Evolutionary conservation across 169 alveolate genomes (phyloP).

Genomic region (Plasmodium cynomolgi): DNA sequence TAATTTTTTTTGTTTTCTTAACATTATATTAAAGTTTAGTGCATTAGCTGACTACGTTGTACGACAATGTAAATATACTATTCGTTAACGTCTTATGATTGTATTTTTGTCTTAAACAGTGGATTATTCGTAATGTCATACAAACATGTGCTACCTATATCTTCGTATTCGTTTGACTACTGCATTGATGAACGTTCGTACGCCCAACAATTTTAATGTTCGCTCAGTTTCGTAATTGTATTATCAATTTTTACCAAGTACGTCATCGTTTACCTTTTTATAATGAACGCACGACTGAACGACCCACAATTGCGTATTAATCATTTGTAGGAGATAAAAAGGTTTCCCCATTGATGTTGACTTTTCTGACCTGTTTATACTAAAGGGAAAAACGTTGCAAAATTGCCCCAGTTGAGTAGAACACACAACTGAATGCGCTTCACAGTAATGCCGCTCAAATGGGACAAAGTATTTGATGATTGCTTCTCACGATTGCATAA

Average conservation of each 20-base stretch:
- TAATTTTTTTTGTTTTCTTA: not conserved
- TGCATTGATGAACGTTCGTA: not conserved
- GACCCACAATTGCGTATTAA: not conserved
- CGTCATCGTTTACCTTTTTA: not conserved
- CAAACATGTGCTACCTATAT: not conserved
- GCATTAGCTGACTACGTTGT: not conserved
- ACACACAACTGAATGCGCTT: not conserved
- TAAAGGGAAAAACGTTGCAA: not conserved
- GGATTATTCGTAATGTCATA: not conserved
- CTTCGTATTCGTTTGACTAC: not conserved
- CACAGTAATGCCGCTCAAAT: not conserved
- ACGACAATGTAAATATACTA: not conserved
- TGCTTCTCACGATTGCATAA: not conserved
- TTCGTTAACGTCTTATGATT: not conserved
- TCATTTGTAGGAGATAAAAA: not conserved
- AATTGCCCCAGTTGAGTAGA: not conserved
- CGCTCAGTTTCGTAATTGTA: not conserved
- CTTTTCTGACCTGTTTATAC: not conserved
- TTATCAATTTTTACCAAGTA: not conserved
- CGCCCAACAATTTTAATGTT: not conserved
- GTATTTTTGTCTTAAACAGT: not conserved
- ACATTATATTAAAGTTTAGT: not conserved
- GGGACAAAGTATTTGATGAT: not conserved
- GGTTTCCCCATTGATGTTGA: not conserved
- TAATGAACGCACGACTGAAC: not conserved